phyloP scores from a whole-genome alignment of 2,329 filamentous ascomycete genomes.

The Paraconiothyrium brasiliense region DNA sequence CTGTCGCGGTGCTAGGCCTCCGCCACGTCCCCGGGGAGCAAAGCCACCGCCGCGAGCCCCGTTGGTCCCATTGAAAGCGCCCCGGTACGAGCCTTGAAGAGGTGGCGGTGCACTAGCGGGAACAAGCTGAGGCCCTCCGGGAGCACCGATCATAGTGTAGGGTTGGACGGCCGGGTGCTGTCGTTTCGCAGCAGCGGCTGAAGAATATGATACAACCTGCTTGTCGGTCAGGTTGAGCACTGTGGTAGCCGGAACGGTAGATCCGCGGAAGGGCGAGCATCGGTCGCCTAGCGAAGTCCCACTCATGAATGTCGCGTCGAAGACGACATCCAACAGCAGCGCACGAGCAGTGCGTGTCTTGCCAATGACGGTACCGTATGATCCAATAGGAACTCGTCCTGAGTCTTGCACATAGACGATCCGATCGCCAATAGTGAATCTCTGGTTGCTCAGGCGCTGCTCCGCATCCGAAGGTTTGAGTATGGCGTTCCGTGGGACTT shows the following conservation, averaged over 20 bases:
- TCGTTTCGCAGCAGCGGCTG: conserved; percentile 65
- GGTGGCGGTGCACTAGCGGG: conserved; percentile 65
- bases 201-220: conserved; percentile 78
- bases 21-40: conserved; percentile 41
- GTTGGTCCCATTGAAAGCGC: conserved; percentile 61
- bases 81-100: conserved; percentile 67
- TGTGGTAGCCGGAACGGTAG: conserved; percentile 86
- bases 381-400: conserved; percentile 93
- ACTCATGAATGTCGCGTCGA: conserved; percentile 96
- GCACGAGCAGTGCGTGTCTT: conserved; percentile 87
- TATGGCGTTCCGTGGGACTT: conserved; percentile 85
- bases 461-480: conserved; percentile 97
- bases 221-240: conserved; percentile 87
- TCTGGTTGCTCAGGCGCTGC: conserved; percentile 85
- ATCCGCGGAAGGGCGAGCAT: conserved; percentile 91
- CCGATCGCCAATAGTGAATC: conserved; percentile 85
- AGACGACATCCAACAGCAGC: conserved; percentile 87
- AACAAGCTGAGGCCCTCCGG: conserved; percentile 67
- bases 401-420: conserved; percentile 92
- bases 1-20: conserved; percentile 45
- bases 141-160: conserved; percentile 63
- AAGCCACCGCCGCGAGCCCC: conserved; percentile 28
- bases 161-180: conserved; percentile 59
- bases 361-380: conserved; percentile 91
- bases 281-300: conserved; percentile 90